Conservation (phyloP, 345 rosid genomes). For the Hypericum perforatum region DNA sequence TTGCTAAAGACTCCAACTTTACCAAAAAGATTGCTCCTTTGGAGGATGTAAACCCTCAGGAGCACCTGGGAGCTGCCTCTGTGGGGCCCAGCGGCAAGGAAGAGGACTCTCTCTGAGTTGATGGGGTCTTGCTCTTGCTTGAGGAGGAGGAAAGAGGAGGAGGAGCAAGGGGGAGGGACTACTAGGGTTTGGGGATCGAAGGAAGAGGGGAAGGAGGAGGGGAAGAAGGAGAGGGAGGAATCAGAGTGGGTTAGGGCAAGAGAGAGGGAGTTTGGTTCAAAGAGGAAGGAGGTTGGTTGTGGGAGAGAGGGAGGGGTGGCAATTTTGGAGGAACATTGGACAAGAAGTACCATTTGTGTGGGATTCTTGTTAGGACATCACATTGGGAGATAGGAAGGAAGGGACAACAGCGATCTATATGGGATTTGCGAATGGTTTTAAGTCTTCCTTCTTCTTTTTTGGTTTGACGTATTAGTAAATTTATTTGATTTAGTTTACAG, state of each 20-base stretch:
- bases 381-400: too few species aligned
- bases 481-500: too few species aligned
- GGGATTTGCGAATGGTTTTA: neutral
- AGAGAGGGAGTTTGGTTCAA: conserved; percentile 57
- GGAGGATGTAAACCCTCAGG: conserved; percentile 36
- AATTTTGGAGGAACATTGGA: conserved; percentile 37
- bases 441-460: too few species aligned
- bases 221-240: conserved; percentile 56
- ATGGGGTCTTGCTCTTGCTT: conserved; percentile 12
- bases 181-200: conserved; percentile 19
- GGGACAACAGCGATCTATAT: neutral
- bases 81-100: conserved; percentile 45
- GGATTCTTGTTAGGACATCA: neutral
- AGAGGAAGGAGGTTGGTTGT: conserved; percentile 35
- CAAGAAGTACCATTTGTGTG: conserved; percentile 26
- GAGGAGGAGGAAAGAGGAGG: conserved; percentile 18
- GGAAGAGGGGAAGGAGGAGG: conserved; percentile 41
- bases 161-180: conserved; percentile 26
- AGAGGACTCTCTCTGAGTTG: conserved; percentile 14
- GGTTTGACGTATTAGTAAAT: too few species aligned
- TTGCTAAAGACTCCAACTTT: conserved; percentile 40
- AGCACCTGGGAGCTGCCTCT: conserved; percentile 50
- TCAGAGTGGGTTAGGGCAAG: conserved; percentile 59
- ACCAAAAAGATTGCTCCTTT: conserved; percentile 24
- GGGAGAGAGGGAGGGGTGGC: conserved; percentile 26